A percentile compares a stretch with the other conserved stretches of the same genome.
phyloP scores from a whole-genome alignment of 129 eudicot species.

The Helianthus tuberosus region DNA sequence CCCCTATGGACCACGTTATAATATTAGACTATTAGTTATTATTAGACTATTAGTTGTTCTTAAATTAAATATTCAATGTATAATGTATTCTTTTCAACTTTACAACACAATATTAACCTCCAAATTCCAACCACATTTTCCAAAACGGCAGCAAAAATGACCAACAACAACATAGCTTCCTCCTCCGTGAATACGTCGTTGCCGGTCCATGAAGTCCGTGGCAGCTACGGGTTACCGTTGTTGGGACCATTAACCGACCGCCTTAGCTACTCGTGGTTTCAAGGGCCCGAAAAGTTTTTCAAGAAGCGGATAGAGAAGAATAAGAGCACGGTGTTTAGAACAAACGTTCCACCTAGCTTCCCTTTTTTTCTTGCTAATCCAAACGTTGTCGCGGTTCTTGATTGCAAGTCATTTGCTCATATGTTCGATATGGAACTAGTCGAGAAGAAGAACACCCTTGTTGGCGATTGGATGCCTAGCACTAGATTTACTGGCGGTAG shows the following conservation, averaged over 20 bases:
- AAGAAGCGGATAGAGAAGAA: conserved; percentile 40
- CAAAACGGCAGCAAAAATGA: neutral
- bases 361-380: conserved; percentile 55
- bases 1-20: no score
- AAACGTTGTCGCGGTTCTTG: conserved; percentile 58
- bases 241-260: conserved; percentile 58
- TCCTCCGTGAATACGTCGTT: conserved; percentile 16
- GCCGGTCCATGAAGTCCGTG: conserved; percentile 53
- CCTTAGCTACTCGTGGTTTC: conserved; percentile 46
- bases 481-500: conserved; percentile 53
- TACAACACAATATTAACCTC: neutral
- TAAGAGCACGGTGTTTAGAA: conserved; percentile 62
- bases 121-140: neutral
- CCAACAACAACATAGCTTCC: neutral
- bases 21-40: no score
- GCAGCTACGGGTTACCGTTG: conserved; percentile 53
- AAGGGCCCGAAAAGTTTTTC: conserved; percentile 49
- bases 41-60: no score
- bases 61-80: no score
- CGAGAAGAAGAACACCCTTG: conserved; percentile 57
- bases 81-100: no score
- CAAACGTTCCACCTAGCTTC: conserved; percentile 71
- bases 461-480: conserved; percentile 69
- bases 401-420: conserved; percentile 47
- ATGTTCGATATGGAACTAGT: conserved; percentile 61